Evolutionary conservation across 164 flowering plant genomes (phyloP).

Genomic region (Pachysandra terminalis): DNA sequence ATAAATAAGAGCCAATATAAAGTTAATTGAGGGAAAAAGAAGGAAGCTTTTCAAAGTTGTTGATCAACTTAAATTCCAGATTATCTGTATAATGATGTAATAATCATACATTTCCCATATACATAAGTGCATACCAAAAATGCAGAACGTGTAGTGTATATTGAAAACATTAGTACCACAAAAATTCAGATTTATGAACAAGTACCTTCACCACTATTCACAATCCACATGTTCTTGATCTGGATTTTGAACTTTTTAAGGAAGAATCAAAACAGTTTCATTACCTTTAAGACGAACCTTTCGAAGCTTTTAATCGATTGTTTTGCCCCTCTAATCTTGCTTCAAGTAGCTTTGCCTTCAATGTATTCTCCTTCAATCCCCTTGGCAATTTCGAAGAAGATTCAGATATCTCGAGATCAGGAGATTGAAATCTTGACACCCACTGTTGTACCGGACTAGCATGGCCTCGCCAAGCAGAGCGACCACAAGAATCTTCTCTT

Average conservation of each 20-base stretch:
- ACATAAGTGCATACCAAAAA: constrained; percentile 19
- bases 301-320: constrained; percentile 35
- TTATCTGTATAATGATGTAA: background rate
- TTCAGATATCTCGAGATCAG: constrained; percentile 41
- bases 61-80: background rate
- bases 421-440: constrained; percentile 37
- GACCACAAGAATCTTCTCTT: constrained; percentile 32
- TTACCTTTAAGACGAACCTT: constrained; percentile 14
- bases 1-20: too few species aligned
- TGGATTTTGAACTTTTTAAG: background rate
- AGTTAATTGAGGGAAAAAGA: too few species aligned
- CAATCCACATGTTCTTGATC: background rate
- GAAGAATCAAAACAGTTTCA: background rate
- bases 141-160: background rate
- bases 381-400: constrained; percentile 31
- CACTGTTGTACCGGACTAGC: constrained; percentile 58
- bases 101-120: constrained; percentile 8
- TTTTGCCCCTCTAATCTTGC: constrained; percentile 65
- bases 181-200: constrained; percentile 1
- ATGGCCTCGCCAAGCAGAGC: constrained; percentile 28
- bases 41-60: background rate
- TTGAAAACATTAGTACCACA: background rate
- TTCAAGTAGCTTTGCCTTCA: constrained; percentile 76
- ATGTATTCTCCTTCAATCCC: constrained; percentile 44
- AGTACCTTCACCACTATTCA: constrained; percentile 1